Percentiles rank a stretch among this genome's conserved stretches.
phyloP scores from a whole-genome alignment of 2,329 filamentous ascomycete genomes.

The Amylocarpus encephaloides region DNA sequence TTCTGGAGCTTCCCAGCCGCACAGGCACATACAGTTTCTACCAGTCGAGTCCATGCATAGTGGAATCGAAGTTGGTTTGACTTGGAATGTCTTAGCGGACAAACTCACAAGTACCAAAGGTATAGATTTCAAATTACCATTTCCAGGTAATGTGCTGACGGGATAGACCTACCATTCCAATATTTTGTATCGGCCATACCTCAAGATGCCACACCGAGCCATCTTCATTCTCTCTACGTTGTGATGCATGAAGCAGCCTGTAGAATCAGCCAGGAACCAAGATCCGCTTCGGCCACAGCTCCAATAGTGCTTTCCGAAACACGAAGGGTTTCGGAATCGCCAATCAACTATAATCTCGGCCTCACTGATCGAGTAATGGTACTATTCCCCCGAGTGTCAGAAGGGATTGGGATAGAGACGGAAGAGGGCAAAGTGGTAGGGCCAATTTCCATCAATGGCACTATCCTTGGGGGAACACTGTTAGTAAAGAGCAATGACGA shows the following conservation, averaged over 20 bases:
- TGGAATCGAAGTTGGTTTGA: conserved; percentile 31
- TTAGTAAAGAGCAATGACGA: conserved; percentile 53
- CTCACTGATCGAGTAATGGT: conserved; percentile 49
- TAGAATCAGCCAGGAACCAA: not conserved
- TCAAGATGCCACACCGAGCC: conserved; percentile 6
- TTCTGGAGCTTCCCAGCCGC: conserved; percentile 66
- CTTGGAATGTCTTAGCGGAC: conserved; percentile 48
- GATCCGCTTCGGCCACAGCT: not conserved
- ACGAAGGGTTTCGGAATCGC: conserved; percentile 27
- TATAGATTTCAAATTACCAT: conserved; percentile 1
- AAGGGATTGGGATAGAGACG: conserved; percentile 36
- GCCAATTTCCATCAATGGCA: conserved; percentile 48
- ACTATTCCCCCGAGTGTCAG: conserved; percentile 47
- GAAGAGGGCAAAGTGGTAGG: conserved; percentile 21
- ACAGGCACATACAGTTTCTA: conserved; percentile 66
- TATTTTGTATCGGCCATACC: conserved; percentile 23
- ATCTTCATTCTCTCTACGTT: conserved; percentile 24
- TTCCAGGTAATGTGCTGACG: not conserved
- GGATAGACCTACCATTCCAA: conserved; percentile 25
- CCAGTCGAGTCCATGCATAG: conserved; percentile 57
- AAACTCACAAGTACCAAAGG: conserved; percentile 24
- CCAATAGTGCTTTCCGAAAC: not conserved
- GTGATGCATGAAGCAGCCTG: conserved; percentile 16
- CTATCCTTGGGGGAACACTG: conserved; percentile 56
- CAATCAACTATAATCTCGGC: conserved; percentile 59